Conservation (phyloP, 345 rosid genomes). For the Melaleuca alternifolia region DNA sequence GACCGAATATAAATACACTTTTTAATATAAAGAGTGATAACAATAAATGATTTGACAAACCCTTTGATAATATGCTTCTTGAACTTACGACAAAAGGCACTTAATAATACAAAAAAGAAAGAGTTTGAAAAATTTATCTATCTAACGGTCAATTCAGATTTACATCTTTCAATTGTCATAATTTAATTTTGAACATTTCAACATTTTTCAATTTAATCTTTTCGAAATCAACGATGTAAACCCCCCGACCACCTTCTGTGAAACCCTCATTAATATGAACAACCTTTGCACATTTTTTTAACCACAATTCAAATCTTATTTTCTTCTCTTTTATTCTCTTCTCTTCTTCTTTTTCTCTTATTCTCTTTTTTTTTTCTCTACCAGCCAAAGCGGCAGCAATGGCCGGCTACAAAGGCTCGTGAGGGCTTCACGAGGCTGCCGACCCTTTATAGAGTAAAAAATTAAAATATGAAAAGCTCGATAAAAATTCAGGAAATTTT, state of each 20-base stretch:
- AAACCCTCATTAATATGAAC: fast-evolving
- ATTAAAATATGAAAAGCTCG: not conserved
- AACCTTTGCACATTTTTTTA: not conserved
- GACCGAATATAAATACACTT: not conserved
- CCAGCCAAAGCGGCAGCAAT: not conserved
- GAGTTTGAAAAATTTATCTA: not conserved
- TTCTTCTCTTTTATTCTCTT: not conserved
- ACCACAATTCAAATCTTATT: fast-evolving
- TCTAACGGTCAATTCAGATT: no score
- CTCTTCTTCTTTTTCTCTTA: not conserved
- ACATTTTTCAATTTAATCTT: no score
- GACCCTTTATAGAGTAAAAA: not conserved
- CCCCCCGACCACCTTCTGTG: no score
- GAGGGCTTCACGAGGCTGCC: not conserved
- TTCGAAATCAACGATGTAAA: no score
- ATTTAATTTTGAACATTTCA: no score
- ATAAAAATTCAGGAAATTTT: not conserved
- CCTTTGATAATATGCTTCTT: no score
- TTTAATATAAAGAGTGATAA: not conserved
- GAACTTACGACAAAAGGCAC: not conserved
- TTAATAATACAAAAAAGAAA: not conserved
- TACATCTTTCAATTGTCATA: fast-evolving
- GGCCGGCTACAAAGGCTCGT: not conserved
- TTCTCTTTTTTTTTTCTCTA: no score
- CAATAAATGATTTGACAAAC: not conserved